These are phyloP conservation scores for Ascochyta clinopodiicola DNA, from an alignment of 2,329 filamentous ascomycete genomes.

Conservation along the genomic window DNA sequence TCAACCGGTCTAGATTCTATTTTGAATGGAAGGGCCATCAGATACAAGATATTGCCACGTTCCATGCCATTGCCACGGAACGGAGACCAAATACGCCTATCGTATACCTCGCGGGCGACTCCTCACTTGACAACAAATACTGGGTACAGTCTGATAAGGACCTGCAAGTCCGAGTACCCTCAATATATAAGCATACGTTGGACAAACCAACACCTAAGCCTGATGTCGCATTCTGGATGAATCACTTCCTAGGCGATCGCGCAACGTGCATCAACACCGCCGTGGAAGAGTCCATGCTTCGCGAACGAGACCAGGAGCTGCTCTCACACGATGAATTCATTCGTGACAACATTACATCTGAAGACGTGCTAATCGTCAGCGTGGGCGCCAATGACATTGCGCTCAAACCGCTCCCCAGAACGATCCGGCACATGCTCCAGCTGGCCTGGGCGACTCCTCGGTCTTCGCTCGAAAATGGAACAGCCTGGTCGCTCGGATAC, in stretches of 20 bases:
- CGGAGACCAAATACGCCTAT: slow-evolving; percentile 39
- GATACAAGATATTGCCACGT: slow-evolving; percentile 35
- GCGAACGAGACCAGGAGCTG: slow-evolving; percentile 37
- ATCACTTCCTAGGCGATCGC: slow-evolving; percentile 36
- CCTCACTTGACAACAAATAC: slow-evolving; percentile 49
- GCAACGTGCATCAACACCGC: slow-evolving; percentile 47
- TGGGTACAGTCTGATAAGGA: slow-evolving; percentile 37
- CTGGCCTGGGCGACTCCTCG: slow-evolving; percentile 40
- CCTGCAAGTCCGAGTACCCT: slow-evolving; percentile 24
- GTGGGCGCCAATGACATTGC: slow-evolving; percentile 49
- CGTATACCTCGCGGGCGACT: slow-evolving; percentile 49
- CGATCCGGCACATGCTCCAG: slow-evolving; percentile 41
- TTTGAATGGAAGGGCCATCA: slow-evolving; percentile 46
- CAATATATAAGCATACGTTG: slow-evolving; percentile 39
- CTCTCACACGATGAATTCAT: slow-evolving; percentile 46
- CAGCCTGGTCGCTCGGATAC: slow-evolving; percentile 37
- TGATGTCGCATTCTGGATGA: slow-evolving; percentile 49
- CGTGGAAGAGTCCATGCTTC: slow-evolving; percentile 45
- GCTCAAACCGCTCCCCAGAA: slow-evolving; percentile 33
- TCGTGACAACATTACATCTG: slow-evolving; percentile 36
- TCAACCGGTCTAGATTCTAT: slow-evolving; percentile 40
- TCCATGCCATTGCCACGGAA: slow-evolving; percentile 29
- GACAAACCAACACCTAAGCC: slow-evolving; percentile 34
- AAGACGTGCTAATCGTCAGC: slow-evolving; percentile 46
- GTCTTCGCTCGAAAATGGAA: slow-evolving; percentile 30